Percentiles rank a stretch among this genome's conserved stretches.
phyloP scores from a whole-genome alignment of 1,284 basidiomycete genomes.

The Marasmius sp. region DNA sequence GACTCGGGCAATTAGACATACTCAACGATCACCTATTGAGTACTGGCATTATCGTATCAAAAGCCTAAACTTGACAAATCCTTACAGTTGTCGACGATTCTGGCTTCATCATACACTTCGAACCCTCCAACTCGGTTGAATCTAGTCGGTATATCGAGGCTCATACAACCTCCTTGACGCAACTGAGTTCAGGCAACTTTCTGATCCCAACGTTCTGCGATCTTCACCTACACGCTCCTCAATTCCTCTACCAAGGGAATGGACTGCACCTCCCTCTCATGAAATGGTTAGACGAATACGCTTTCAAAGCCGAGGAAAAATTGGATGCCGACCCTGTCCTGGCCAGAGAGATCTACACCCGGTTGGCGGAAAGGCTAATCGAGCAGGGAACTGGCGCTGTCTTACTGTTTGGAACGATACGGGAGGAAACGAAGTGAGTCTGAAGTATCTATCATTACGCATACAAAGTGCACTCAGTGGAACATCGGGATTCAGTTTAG shows the following conservation, averaged over 20 bases:
- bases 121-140: constrained; percentile 26
- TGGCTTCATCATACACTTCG: constrained; percentile 58
- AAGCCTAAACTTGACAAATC: neutral
- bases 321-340: constrained; percentile 64
- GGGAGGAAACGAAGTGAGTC: constrained; percentile 73
- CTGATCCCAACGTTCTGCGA: constrained; percentile 78
- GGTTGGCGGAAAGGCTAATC: constrained; percentile 61
- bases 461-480: neutral
- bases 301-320: constrained; percentile 75
- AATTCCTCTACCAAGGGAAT: constrained; percentile 83
- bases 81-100: constrained; percentile 46
- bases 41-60: constrained; percentile 20
- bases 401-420: constrained; percentile 80
- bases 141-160: constrained; percentile 20
- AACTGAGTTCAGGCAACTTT: constrained; percentile 50
- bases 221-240: constrained; percentile 83
- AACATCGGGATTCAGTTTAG: constrained; percentile 45
- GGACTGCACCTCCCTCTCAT: constrained; percentile 82
- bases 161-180: constrained; percentile 21
- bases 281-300: constrained; percentile 79
- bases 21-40: constrained; percentile 59
- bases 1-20: constrained; percentile 51
- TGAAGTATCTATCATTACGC: neutral
- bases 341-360: constrained; percentile 64
- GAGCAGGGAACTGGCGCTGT: constrained; percentile 77